These are phyloP conservation scores for Chamaecyparis obtusa DNA, from an alignment of 75 land plant species.

Conservation along the genomic window DNA sequence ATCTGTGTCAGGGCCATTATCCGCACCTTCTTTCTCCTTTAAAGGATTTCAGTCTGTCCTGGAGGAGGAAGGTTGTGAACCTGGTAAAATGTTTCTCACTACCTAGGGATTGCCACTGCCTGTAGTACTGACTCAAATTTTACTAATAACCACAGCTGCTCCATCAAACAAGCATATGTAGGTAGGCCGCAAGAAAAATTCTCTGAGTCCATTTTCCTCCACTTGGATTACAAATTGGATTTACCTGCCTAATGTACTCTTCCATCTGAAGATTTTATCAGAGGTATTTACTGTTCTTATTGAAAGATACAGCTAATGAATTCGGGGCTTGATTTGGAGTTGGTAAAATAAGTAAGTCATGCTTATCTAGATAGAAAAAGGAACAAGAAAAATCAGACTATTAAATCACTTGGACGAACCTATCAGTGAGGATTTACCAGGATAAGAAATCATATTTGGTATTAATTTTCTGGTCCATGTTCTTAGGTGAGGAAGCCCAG, in stretches of 20 bases:
- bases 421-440: not conserved
- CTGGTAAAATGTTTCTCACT: no score
- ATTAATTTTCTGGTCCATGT: not conserved
- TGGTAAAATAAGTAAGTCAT: not conserved
- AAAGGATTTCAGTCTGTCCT: no score
- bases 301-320: not conserved
- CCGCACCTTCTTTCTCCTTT: no score
- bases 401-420: not conserved
- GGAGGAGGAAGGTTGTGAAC: no score
- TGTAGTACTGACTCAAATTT: no score
- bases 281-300: not conserved
- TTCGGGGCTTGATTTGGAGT: not conserved
- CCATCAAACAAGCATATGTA: no score
- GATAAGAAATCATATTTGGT: not conserved
- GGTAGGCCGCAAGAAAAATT: no score
- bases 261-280: not conserved
- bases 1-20: not conserved
- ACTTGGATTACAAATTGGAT: no score
- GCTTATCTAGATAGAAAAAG: not conserved
- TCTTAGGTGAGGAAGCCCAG: not conserved
- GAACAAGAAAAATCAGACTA: not conserved
- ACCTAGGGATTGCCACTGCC: no score
- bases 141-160: no score
- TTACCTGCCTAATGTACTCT: not conserved
- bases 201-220: no score